Percentiles rank a stretch among this genome's conserved stretches.
phyloP scores from a whole-genome alignment of 768 basidiomycete genomes.

The Sutorius australiensis region DNA sequence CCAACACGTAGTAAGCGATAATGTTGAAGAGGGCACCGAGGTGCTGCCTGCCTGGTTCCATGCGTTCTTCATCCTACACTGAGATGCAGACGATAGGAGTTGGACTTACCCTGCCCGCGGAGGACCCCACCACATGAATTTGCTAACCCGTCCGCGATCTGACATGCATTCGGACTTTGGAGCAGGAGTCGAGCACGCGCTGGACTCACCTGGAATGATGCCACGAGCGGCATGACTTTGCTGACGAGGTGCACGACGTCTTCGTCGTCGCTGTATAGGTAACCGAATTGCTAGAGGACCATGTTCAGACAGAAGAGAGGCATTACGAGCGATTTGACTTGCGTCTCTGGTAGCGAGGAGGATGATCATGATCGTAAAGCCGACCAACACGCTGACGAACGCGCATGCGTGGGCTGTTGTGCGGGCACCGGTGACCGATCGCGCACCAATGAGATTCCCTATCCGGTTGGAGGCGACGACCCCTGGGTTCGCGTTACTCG shows the following conservation, averaged over 20 bases:
- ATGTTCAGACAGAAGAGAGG: background rate
- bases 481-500: slow-evolving; percentile 30
- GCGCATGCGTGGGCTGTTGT: slow-evolving; percentile 61
- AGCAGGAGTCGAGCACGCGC: background rate
- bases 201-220: slow-evolving; percentile 45
- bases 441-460: slow-evolving; percentile 67
- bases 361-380: slow-evolving; percentile 52
- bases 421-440: slow-evolving; percentile 49
- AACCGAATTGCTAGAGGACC: slow-evolving; percentile 50
- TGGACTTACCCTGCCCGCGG: slow-evolving; percentile 41
- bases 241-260: slow-evolving; percentile 49
- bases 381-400: slow-evolving; percentile 57
- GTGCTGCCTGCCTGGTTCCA: slow-evolving; percentile 48
- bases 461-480: slow-evolving; percentile 71
- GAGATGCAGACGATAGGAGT: background rate
- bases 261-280: slow-evolving; percentile 63
- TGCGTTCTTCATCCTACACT: slow-evolving; percentile 1
- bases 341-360: slow-evolving; percentile 59
- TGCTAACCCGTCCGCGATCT: slow-evolving; percentile 51
- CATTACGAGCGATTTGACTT: slow-evolving; percentile 14
- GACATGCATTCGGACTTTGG: background rate
- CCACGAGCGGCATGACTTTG: slow-evolving; percentile 50
- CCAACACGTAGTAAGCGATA: slow-evolving; percentile 57
- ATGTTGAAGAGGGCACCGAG: slow-evolving; percentile 73
- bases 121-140: slow-evolving; percentile 49